Base-by-base conservation (phyloP, 139 green algal genomes). In the Chlorella sp. region DNA sequence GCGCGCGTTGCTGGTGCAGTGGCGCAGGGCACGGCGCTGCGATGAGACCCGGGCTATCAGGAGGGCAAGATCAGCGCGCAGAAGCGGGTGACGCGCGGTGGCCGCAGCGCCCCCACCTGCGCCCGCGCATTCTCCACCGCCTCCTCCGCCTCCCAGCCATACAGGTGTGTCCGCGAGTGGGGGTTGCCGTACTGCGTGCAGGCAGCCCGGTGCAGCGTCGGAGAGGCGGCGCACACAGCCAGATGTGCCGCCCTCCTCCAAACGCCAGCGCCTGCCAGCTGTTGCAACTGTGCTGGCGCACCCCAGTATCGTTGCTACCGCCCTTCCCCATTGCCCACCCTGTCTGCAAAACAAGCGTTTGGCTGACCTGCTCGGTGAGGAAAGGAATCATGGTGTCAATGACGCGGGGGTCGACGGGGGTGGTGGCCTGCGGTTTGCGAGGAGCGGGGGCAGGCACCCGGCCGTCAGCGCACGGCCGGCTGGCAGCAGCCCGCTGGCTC, bases 111-210 rank as follows among this genome's bases (percentile, higher is more conserved):
- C 0, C 42, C 29, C 50, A 92, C 90, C 84, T 96, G 83, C 27
- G 72, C 86, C 1, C 96, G 80, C 6, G 96, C 96, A 11, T 79
- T 74, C 84, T 99, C 96, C 50, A 98, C 91, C 11, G 95, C 95
- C 5, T 94, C 87, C 79, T 99, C 95, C 27, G 85, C 89, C 86
- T 99, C 96, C 95, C 96, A 99, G 43, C 96, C 96, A 65, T 95
- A 98, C 77, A 97, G 82, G 74, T 99, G 96, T 19, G 96, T 99
- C 38, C 95, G 84, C 0, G 93, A 98, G 84, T 99, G 96, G 0
- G 96, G 96, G 87, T 99, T 99, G 77, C 96, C 96, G 79, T 93
- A 99, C 78, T 93, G n/a, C n/a, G n/a, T n/a, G n/a, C n/a, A n/a
- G n/a, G n/a, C n/a, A n/a, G n/a, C n/a, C n/a, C n/a, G n/a, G n/a